phyloP scores from a whole-genome alignment of 495 filamentous ascomycete species.

The Apodospora peruviana region DNA sequence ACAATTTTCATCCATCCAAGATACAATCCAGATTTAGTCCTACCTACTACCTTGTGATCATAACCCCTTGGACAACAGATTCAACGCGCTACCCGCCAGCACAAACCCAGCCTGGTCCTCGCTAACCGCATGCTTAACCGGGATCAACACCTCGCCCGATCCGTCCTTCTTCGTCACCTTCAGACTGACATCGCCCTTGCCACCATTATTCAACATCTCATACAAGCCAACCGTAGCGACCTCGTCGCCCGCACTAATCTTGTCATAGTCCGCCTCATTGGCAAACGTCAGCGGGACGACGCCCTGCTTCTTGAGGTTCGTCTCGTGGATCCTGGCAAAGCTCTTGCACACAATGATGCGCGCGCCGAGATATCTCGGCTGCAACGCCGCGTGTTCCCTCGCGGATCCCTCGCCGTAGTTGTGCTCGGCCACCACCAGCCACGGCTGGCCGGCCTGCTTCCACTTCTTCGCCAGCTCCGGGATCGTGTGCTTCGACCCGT shows the following conservation, averaged over 20 bases:
- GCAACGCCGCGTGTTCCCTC: constrained; percentile 92
- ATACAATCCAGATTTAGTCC: too few species aligned
- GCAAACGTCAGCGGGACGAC: constrained; percentile 89
- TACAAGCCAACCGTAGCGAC: constrained; percentile 77
- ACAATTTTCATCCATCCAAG: too few species aligned
- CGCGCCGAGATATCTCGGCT: constrained; percentile 88
- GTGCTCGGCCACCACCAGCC: constrained; percentile 93
- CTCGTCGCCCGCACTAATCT: constrained; percentile 71
- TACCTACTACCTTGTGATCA: neutral
- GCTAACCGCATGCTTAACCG: constrained; percentile 73
- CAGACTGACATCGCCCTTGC: constrained; percentile 70
- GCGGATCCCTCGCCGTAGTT: constrained; percentile 98
- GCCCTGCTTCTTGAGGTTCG: constrained; percentile 98
- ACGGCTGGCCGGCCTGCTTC: constrained; percentile 63
- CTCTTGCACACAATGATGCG: constrained; percentile 82
- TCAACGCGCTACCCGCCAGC: constrained; percentile 88
- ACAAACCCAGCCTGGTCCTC: constrained; percentile 87
- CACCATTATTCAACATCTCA: constrained; percentile 72
- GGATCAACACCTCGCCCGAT: constrained; percentile 56
- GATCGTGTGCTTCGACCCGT: constrained; percentile 61
- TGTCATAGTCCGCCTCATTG: constrained; percentile 81
- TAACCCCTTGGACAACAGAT: constrained; percentile 61
- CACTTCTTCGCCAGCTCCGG: constrained; percentile 81
- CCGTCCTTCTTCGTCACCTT: constrained; percentile 55
- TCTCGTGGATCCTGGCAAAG: constrained; percentile 97